phyloP scores from a whole-genome alignment of 371 early-diverging fungal species.

The Mucor mucedo region DNA sequence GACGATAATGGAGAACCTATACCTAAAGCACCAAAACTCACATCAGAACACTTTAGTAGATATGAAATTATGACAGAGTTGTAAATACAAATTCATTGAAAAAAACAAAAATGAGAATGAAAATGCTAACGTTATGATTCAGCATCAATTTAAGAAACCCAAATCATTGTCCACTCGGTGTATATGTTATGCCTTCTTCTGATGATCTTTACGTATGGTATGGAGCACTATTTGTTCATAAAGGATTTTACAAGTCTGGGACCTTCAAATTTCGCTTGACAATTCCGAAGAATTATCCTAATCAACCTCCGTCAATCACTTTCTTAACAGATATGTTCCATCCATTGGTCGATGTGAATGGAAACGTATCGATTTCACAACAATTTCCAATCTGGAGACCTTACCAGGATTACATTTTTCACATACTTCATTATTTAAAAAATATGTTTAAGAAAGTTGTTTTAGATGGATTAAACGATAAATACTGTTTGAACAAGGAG shows the following conservation, averaged over 20 bases:
- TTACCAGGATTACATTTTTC: constrained; percentile 80
- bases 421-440: constrained; percentile 85
- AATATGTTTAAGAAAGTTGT: constrained; percentile 82
- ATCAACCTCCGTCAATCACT: constrained; percentile 82
- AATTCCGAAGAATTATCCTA: constrained; percentile 89
- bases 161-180: constrained; percentile 80
- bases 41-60: constrained; percentile 38
- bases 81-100: constrained; percentile 26
- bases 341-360: constrained; percentile 86
- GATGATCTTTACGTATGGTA: constrained; percentile 79
- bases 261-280: constrained; percentile 91
- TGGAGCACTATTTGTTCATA: constrained; percentile 84
- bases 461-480: constrained; percentile 70
- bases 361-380: constrained; percentile 70
- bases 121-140: not conserved
- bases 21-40: constrained; percentile 21
- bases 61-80: constrained; percentile 69
- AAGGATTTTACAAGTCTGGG: constrained; percentile 90
- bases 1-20: constrained; percentile 25
- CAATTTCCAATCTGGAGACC: constrained; percentile 86
- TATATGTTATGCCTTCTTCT: constrained; percentile 80
- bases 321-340: constrained; percentile 94
- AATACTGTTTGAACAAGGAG: constrained; percentile 74
- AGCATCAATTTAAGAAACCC: constrained; percentile 75
- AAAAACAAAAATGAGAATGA: no score